Base-by-base conservation (phyloP, 2,329 filamentous ascomycete species). In the Dryadomyces quercivorus region DNA sequence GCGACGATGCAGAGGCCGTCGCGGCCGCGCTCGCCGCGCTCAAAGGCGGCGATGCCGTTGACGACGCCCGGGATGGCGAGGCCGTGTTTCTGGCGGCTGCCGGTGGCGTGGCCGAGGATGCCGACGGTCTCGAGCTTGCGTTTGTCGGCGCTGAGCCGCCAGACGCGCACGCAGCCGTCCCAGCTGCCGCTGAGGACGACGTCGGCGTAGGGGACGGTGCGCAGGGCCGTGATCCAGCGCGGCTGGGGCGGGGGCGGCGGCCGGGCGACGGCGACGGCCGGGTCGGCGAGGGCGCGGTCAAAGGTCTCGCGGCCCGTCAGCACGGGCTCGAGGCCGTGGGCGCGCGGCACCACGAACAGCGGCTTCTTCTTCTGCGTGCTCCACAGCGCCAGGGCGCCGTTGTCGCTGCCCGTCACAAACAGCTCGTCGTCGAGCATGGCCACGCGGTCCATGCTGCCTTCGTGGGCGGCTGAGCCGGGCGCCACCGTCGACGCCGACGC, bases 351-450 rank as follows among this genome's bases (percentile, higher is more conserved):
- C 3, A 88, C 86, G 69, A 84, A 86, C 10, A 98, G 75, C 0
- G 93, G 86, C 70, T 97, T 97, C 78, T 98, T 98, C 74, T 95
- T 95, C 66, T 91, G 80, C 21, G 90, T 76, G 57, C 84, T 89
- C 92, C 92, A 97, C 13, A 97, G 78, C 1, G 84, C 85, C 52
- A 98, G 75, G 6, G 85, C 80, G 53, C 93, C 93, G 62, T 93
- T 95, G 70, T 98, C 92, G 56, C 87, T 88, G 21, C 92, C 93
- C 0, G 93, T 98, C 58, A 98, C 84, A 65, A 97, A 98, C 21
- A 84, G 85, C 65, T 85, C 85, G 63, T 86, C 90, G 69, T 86
- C 93, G 64, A 98, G 80, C 74, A 95, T 89, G 56, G 91, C 86
- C 26, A 97, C 82, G 57, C 90, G 84, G 69, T 98, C 93, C 69